phyloP scores from a whole-genome alignment of 1,284 basidiomycete species.

The Rhodotorula sp. region DNA sequence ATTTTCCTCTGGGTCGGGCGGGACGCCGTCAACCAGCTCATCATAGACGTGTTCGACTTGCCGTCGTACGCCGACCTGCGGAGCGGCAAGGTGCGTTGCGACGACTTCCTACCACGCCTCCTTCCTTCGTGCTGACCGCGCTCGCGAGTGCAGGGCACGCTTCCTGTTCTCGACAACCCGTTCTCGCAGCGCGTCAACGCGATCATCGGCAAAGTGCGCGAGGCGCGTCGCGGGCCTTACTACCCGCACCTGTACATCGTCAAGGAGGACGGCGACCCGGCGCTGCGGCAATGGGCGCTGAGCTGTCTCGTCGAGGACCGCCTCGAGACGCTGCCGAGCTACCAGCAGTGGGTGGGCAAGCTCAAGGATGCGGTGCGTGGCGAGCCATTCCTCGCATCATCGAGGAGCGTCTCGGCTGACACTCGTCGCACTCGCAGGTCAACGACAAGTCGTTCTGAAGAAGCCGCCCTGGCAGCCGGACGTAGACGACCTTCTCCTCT shows the following conservation, averaged over 20 bases:
- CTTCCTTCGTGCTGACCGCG: background rate
- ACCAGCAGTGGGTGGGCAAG: slow-evolving; percentile 78
- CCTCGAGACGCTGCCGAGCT: slow-evolving; percentile 89
- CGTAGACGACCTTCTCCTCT: too few relatives aligned
- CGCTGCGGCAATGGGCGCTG: slow-evolving; percentile 89
- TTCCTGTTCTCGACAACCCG: slow-evolving; percentile 82
- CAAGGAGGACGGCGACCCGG: slow-evolving; percentile 96
- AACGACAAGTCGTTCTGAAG: slow-evolving; percentile 40
- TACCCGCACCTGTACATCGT: slow-evolving; percentile 92
- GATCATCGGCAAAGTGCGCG: slow-evolving; percentile 86
- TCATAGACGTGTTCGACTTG: slow-evolving; percentile 91
- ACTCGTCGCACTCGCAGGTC: background rate
- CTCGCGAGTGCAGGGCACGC: slow-evolving; percentile 64
- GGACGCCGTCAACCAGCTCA: slow-evolving; percentile 90
- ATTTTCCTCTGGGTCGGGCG: slow-evolving; percentile 98
- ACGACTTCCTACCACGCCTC: slow-evolving; percentile 22
- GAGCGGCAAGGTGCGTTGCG: slow-evolving; percentile 75
- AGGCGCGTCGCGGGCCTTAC: slow-evolving; percentile 81
- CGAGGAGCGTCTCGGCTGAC: too few relatives aligned
- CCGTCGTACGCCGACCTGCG: slow-evolving; percentile 82
- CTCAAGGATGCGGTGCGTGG: slow-evolving; percentile 32
- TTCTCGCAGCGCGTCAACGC: slow-evolving; percentile 93
- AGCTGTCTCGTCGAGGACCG: slow-evolving; percentile 94
- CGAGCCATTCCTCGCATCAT: too few relatives aligned
- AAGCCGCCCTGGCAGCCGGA: background rate